These are phyloP conservation scores for Amanita rimosa DNA, from an alignment of 768 basidiomycete species.

Conservation along the genomic window DNA sequence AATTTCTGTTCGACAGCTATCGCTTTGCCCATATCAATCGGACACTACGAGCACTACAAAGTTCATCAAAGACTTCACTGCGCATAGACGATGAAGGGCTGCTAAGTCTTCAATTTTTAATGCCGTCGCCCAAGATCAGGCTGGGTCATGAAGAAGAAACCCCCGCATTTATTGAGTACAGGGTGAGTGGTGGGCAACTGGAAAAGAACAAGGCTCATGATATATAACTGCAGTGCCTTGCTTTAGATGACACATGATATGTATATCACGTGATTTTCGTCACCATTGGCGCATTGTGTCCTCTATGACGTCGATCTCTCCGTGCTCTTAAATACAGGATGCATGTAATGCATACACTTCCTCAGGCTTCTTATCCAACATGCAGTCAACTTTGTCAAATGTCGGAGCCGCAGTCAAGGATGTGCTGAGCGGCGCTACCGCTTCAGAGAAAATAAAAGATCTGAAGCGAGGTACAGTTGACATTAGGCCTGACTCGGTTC, in stretches of 20 bases:
- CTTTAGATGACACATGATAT: background rate
- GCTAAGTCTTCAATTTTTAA: conserved; percentile 83
- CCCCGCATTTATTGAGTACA: conserved; percentile 79
- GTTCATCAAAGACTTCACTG: conserved; percentile 80
- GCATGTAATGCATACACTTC: no score
- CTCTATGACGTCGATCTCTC: background rate
- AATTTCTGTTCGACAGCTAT: conserved; percentile 43
- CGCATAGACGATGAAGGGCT: conserved; percentile 77
- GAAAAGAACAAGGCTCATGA: background rate
- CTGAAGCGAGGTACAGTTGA: background rate
- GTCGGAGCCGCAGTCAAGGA: background rate
- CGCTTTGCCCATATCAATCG: conserved; percentile 67
- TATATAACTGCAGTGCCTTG: conserved; percentile 2
- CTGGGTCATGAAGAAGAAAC: conserved; percentile 23
- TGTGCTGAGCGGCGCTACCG: background rate
- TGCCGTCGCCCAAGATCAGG: conserved; percentile 44
- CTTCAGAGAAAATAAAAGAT: background rate
- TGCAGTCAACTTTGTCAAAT: background rate
- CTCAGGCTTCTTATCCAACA: background rate
- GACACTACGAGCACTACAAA: conserved; percentile 65
- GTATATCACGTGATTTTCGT: background rate
- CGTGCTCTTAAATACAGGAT: background rate
- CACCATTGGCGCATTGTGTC: background rate
- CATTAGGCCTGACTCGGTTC: background rate
- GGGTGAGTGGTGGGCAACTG: conserved; percentile 37